phyloP scores from a whole-genome alignment of 2,329 filamentous ascomycete genomes.

The Fusarium sp. region DNA sequence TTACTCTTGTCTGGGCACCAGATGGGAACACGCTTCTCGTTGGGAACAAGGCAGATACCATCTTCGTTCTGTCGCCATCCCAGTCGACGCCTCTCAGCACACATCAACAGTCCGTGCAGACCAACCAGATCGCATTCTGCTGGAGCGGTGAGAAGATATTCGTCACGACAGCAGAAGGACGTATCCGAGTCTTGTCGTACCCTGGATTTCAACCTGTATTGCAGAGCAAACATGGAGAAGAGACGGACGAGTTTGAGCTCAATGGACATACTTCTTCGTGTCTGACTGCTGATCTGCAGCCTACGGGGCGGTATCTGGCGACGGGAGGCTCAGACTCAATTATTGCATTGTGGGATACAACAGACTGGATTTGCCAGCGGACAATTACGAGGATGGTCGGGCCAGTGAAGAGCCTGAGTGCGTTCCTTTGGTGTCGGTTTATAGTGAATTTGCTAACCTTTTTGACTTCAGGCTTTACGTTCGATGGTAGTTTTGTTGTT shows the following conservation, averaged over 20 bases:
- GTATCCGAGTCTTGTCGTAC: slow-evolving; percentile 74
- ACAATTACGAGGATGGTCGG: slow-evolving; percentile 75
- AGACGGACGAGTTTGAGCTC: slow-evolving; percentile 65
- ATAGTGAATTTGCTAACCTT: slow-evolving; percentile 13
- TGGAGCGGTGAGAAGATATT: slow-evolving; percentile 78
- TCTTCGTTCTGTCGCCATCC: slow-evolving; percentile 70
- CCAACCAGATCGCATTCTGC: slow-evolving; percentile 78
- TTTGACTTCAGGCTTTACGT: slow-evolving; percentile 70
- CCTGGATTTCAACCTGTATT: slow-evolving; percentile 68
- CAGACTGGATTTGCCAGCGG: slow-evolving; percentile 78
- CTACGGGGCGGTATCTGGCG: slow-evolving; percentile 75
- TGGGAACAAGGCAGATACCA: slow-evolving; percentile 74
- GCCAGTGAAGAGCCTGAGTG: slow-evolving; percentile 74
- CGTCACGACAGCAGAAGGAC: slow-evolving; percentile 75
- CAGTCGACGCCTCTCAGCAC: slow-evolving; percentile 64
- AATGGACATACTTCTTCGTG: slow-evolving; percentile 79
- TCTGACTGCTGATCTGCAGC: slow-evolving; percentile 73
- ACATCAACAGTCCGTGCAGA: slow-evolving; percentile 70
- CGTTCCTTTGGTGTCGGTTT: slow-evolving; percentile 39
- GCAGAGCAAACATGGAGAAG: slow-evolving; percentile 57
- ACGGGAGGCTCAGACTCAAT: slow-evolving; percentile 80
- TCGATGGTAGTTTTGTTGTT: slow-evolving; percentile 78
- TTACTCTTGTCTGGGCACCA: slow-evolving; percentile 78
- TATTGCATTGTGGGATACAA: slow-evolving; percentile 80
- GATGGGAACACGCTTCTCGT: slow-evolving; percentile 76